Percentiles rank a stretch among this genome's conserved stretches.
phyloP scores from a whole-genome alignment of 1,284 basidiomycete species.

The Abortiporus biennis region DNA sequence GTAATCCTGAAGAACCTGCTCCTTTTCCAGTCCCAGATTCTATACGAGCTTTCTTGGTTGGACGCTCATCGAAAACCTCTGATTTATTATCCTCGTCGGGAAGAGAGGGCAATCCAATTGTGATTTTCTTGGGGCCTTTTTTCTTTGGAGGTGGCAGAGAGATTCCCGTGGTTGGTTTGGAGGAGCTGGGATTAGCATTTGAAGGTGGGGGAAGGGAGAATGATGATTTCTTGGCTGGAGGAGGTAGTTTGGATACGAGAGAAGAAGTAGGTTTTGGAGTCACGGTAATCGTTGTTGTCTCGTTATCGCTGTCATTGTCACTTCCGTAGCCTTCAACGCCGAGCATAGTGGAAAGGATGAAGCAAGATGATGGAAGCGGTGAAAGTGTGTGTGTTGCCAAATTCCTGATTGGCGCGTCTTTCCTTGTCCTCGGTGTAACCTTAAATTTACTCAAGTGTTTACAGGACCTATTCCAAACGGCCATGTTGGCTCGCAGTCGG shows the following conservation, averaged over 20 bases:
- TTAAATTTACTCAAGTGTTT: too few species aligned
- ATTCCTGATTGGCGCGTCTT: too few species aligned
- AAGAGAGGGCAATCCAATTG: constrained; percentile 59
- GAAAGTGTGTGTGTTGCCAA: too few species aligned
- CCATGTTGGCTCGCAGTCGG: too few species aligned
- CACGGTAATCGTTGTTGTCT: constrained; percentile 18
- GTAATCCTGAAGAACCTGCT: constrained; percentile 56
- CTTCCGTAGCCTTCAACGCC: constrained; percentile 72
- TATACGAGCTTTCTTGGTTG: constrained; percentile 53
- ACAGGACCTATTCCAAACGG: too few species aligned
- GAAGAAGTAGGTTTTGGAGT: constrained; percentile 12
- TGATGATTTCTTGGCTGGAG: constrained; percentile 27
- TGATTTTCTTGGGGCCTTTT: constrained; percentile 58
- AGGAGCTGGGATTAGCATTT: constrained; percentile 14
- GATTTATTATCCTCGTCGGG: constrained; percentile 35
- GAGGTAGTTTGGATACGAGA: constrained; percentile 16
- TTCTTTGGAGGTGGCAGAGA: constrained; percentile 31
- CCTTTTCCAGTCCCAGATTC: constrained; percentile 31
- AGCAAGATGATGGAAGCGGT: too few species aligned
- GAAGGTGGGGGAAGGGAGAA: constrained; percentile 31
- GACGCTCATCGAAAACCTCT: constrained; percentile 36
- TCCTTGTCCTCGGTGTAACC: too few species aligned
- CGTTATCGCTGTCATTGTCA: constrained; percentile 50
- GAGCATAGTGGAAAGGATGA: constrained; percentile 47
- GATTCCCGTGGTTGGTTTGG: constrained; percentile 23